Percentiles rank a stretch among this genome's conserved stretches.
Conservation (phyloP, 2,329 filamentous ascomycete genomes). For the Magnaporthiopsis incrustans region DNA sequence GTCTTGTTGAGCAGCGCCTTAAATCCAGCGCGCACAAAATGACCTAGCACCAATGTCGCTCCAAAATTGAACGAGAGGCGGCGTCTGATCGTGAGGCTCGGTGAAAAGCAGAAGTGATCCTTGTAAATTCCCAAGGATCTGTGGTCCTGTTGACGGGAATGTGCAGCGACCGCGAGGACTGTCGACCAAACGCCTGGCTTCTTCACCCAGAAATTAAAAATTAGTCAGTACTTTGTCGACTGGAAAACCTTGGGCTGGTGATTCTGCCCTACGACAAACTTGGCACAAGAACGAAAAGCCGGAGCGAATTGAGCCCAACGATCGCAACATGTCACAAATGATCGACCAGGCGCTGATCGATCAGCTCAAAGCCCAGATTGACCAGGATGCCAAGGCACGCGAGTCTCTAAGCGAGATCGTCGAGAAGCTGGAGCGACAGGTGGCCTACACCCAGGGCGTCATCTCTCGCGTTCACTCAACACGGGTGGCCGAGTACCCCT, state of each 20-base stretch:
- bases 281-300: neutral
- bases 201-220: neutral
- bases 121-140: neutral
- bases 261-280: neutral
- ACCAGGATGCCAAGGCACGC: slow-evolving; percentile 73
- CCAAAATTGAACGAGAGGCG: too few relatives aligned
- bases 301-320: neutral
- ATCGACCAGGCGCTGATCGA: slow-evolving; percentile 81
- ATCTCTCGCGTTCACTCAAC: slow-evolving; percentile 88
- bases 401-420: slow-evolving; percentile 79
- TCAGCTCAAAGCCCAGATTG: slow-evolving; percentile 79
- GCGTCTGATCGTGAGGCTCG: too few relatives aligned
- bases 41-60: too few relatives aligned
- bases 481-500: slow-evolving; percentile 4
- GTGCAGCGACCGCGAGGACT: neutral
- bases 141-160: neutral
- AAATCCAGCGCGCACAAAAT: too few relatives aligned
- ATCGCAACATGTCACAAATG: slow-evolving; percentile 33
- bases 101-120: neutral
- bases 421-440: slow-evolving; percentile 75
- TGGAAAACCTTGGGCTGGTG: neutral
- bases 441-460: slow-evolving; percentile 70
- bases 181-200: neutral
- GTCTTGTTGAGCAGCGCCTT: too few relatives aligned
- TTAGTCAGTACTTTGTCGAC: neutral